These are phyloP conservation scores for Ganoderma meredithae DNA, from an alignment of 1,284 basidiomycete genomes.

Conservation along the genomic window DNA sequence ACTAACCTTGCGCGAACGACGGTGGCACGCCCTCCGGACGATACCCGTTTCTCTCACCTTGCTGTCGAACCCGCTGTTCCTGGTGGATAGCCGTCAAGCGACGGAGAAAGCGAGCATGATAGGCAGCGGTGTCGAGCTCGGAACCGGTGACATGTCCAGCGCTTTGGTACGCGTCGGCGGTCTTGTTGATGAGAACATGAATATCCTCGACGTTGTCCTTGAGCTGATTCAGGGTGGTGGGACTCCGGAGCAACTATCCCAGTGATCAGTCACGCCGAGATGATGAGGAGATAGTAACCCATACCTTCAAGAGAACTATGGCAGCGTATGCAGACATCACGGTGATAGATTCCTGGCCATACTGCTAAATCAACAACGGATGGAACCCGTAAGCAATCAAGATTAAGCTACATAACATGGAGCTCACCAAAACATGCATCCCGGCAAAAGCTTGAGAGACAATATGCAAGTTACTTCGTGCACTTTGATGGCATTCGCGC, in stretches of 20 bases:
- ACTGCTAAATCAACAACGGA: conserved; percentile 56
- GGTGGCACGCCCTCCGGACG: conserved; percentile 22
- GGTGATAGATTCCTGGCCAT: conserved; percentile 81
- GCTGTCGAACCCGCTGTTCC: conserved; percentile 54
- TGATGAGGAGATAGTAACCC: background rate
- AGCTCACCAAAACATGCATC: conserved; percentile 76
- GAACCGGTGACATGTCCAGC: conserved; percentile 68
- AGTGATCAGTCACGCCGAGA: background rate
- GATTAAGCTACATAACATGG: background rate
- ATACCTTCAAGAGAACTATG: conserved; percentile 76
- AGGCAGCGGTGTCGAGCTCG: conserved; percentile 62
- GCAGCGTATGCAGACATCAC: conserved; percentile 87
- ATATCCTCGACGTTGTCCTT: conserved; percentile 67
- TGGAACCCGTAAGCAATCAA: conserved; percentile 2
- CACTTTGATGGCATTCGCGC: conserved; percentile 75
- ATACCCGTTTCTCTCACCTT: conserved; percentile 21
- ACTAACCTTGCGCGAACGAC: conserved; percentile 23
- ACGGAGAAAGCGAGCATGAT: conserved; percentile 79
- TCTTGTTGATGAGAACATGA: conserved; percentile 65
- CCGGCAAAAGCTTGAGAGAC: conserved; percentile 74
- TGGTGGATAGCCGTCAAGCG: conserved; percentile 71
- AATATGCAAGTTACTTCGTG: conserved; percentile 71
- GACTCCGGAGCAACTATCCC: conserved; percentile 67
- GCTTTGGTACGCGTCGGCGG: conserved; percentile 78
- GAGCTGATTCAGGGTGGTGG: conserved; percentile 60